These are phyloP conservation scores for Rhinocladiella mackenziei DNA, from an alignment of 2,329 filamentous ascomycete species.

Conservation along the genomic window DNA sequence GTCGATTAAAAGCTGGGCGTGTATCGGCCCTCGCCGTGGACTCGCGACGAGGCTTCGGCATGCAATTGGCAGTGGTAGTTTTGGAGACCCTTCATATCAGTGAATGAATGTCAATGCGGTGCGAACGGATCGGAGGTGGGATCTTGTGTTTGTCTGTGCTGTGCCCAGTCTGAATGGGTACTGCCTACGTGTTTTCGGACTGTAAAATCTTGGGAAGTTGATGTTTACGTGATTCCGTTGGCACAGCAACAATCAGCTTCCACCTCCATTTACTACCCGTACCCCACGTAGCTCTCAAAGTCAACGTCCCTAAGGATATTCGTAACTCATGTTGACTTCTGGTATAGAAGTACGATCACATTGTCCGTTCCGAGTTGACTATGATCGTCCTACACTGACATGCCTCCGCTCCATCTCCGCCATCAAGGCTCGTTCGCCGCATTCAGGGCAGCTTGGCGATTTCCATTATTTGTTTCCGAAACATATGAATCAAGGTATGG, in stretches of 20 bases:
- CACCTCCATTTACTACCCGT: neutral
- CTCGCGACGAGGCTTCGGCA: slow-evolving; percentile 30
- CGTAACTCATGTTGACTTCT: too few relatives aligned
- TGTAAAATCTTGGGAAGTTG: slow-evolving; percentile 1
- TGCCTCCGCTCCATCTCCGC: too few relatives aligned
- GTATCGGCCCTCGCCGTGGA: slow-evolving; percentile 31
- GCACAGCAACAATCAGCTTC: neutral
- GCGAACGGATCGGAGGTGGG: too few relatives aligned
- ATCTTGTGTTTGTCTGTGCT: too few relatives aligned
- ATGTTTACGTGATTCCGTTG: slow-evolving; percentile 1
- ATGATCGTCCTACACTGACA: too few relatives aligned
- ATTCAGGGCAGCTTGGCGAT: slow-evolving; percentile 16
- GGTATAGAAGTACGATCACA: neutral
- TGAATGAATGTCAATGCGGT: neutral
- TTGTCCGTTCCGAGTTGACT: too few relatives aligned
- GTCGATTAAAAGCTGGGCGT: slow-evolving; percentile 32
- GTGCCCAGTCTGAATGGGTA: too few relatives aligned
- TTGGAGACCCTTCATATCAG: slow-evolving; percentile 17
- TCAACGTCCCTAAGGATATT: too few relatives aligned
- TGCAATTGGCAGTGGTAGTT: slow-evolving; percentile 15
- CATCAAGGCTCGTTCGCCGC: slow-evolving; percentile 23
- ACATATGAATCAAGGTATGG: slow-evolving; percentile 57
- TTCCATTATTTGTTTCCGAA: slow-evolving; percentile 43
- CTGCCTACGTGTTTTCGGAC: too few relatives aligned
- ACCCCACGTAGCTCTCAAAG: too few relatives aligned